These are phyloP conservation scores for Leptodermis oblonga DNA, from an alignment of 257 asterid species.

Conservation along the genomic window DNA sequence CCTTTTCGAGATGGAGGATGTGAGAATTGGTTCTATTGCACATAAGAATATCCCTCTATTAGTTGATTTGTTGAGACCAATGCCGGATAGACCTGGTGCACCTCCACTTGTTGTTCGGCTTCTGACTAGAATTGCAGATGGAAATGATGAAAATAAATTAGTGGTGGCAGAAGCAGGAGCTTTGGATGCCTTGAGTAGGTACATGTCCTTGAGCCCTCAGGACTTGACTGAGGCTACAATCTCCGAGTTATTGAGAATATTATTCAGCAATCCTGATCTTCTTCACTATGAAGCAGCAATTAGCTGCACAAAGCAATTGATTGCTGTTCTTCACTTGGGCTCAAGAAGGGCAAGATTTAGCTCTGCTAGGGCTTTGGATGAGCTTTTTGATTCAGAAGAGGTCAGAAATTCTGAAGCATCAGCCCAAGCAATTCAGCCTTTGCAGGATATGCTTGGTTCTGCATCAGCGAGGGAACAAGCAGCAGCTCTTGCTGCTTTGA, in stretches of 20 bases:
- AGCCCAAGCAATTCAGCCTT: constrained; percentile 73
- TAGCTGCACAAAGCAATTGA: constrained; percentile 65
- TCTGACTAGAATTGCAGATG: constrained; percentile 71
- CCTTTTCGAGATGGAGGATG: constrained; percentile 68
- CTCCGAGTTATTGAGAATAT: constrained; percentile 65
- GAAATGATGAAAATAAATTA: constrained; percentile 62
- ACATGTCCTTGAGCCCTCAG: constrained; percentile 82
- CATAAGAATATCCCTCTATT: constrained; percentile 65
- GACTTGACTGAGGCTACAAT: constrained; percentile 71
- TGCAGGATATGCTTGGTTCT: constrained; percentile 68
- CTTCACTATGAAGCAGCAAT: constrained; percentile 53
- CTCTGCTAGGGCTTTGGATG: constrained; percentile 66
- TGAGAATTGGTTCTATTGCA: constrained; percentile 64
- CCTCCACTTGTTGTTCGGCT: constrained; percentile 66
- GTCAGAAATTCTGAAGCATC: constrained; percentile 70
- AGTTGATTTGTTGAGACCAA: constrained; percentile 83
- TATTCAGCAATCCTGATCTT: constrained; percentile 62
- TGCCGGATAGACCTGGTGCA: constrained; percentile 81
- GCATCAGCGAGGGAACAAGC: constrained; percentile 53
- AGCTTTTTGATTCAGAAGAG: constrained; percentile 61
- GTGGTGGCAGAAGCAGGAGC: constrained; percentile 86
- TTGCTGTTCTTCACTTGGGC: constrained; percentile 90
- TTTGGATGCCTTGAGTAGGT: constrained; percentile 70
- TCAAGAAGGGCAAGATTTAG: constrained; percentile 74
- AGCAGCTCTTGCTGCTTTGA: constrained; percentile 66